phyloP scores from a whole-genome alignment of 192 early-diverging fungal species.

The Podochytrium sp. region DNA sequence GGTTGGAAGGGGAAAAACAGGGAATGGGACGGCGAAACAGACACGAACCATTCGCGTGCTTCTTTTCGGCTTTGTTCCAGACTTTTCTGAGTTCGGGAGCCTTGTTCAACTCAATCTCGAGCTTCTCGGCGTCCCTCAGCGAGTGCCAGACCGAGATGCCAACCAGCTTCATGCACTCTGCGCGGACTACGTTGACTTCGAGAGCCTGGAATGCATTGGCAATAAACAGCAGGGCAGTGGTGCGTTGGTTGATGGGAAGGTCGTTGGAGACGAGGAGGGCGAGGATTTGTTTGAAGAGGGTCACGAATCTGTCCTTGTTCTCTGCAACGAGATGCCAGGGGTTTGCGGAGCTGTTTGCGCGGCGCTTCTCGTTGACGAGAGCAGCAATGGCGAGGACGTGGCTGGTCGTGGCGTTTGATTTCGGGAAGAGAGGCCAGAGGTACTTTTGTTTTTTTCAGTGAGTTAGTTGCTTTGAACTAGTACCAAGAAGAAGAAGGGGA shows the following conservation, averaged over 20 bases:
- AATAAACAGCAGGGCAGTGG: conserved; percentile 75
- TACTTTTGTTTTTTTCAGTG: no score
- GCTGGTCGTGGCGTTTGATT: not conserved
- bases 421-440: conserved; percentile 75
- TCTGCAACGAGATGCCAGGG: conserved; percentile 32
- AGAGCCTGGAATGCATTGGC: conserved; percentile 84
- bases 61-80: conserved; percentile 40
- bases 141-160: conserved; percentile 78
- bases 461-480: no score
- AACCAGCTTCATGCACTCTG: conserved; percentile 77
- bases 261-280: conserved; percentile 42
- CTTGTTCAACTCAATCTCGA: conserved; percentile 66
- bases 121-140: conserved; percentile 48
- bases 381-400: conserved; percentile 80
- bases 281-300: conserved; percentile 63
- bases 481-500: no score
- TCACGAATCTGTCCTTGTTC: conserved; percentile 51
- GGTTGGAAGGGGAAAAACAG: not conserved
- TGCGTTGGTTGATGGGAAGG: conserved; percentile 36
- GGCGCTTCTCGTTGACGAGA: conserved; percentile 90
- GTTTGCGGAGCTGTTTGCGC: conserved; percentile 62
- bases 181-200: conserved; percentile 76
- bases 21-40: not conserved
- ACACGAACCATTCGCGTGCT: conserved; percentile 15
- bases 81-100: conserved; percentile 22